Evolutionary conservation across 2,329 filamentous ascomycete genomes (phyloP), one percentile per base, ranked within the genome.

Genomic region (Aspergillus aculeatus): DNA sequence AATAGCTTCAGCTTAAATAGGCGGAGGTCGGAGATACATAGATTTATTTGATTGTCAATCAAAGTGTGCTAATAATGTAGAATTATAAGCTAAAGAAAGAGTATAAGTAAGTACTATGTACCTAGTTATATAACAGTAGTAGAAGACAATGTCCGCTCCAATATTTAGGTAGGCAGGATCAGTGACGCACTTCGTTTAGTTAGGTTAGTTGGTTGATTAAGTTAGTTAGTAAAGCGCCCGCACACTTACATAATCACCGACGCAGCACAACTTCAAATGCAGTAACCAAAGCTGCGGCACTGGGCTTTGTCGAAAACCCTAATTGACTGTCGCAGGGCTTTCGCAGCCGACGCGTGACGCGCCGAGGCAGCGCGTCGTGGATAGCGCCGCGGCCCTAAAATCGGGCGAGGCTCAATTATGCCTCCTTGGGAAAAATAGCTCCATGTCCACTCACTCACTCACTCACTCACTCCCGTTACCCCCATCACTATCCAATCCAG

Each of bases 321-420:
- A 29, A 9, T 29, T 9, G 7, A 29, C 2, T 29, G 26, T 29
- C 26, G 26, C 26, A 29, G 26, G 32, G 32, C 11, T 12, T 35
- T 23, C 4, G 11, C 44, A 47, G 32, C 49, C 56, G 41, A 60
- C 58, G 58, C 59, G 56, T 47, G 31, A 60, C 61, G 57, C 63
- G 60, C 24, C 51, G 19, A 12, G 38, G 10, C 16, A 59, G 62
- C 62, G 60, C 60, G 64, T 56, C 31, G 26, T n/a, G 19, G 31
- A 53, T 24, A 44, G 56, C 51, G 58, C 58, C 58, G 50, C 49
- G 58, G 59, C 35, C 12, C 29, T 32, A 47, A 47, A 51, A 50
- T 26, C 58, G 32, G 35, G 44, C 38, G 32, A 47, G n/a, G 50
- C 53, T 21, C 51, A 62, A 68, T 67, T 65, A 66, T 62, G 61